Conservation (phyloP, 441 rosid species). For the Dalechampia spathulata region DNA sequence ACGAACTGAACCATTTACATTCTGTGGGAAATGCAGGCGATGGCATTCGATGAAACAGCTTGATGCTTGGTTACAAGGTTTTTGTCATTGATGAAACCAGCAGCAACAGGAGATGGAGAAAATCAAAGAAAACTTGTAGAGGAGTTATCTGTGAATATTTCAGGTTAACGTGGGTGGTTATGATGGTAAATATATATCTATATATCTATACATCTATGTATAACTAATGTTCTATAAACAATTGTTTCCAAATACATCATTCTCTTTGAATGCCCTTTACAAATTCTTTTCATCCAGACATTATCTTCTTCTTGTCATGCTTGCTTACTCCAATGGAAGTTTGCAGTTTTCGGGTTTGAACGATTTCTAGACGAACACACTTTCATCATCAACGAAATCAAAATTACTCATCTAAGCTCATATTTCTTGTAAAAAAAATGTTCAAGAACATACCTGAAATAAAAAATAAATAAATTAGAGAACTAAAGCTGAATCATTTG, state of each 20-base stretch:
- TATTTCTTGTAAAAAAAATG: too few species aligned
- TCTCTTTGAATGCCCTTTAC: conserved; percentile 2
- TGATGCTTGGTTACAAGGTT: conserved; percentile 29
- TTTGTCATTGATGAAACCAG: conserved; percentile 28
- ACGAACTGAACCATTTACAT: too few species aligned
- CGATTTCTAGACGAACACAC: too few species aligned
- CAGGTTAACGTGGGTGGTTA: conserved; percentile 24
- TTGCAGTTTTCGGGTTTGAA: too few species aligned
- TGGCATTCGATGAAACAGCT: conserved; percentile 54
- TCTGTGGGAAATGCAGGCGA: conserved; percentile 29
- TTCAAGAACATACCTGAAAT: too few species aligned
- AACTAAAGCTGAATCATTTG: too few species aligned
- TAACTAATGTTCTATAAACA: conserved; percentile 6
- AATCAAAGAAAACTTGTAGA: conserved; percentile 11
- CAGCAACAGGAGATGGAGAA: conserved; percentile 13
- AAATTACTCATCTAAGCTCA: too few species aligned
- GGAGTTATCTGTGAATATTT: conserved; percentile 35
- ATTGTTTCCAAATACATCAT: conserved; percentile 11
- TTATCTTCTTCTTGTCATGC: too few species aligned
- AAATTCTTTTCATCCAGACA: background rate
- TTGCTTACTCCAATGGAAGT: too few species aligned
- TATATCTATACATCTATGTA: too few species aligned
- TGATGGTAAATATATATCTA: conserved; percentile 17
- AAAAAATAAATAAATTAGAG: too few species aligned
- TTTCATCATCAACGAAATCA: too few species aligned